These are phyloP conservation scores for Xylaria polymorpha DNA, from an alignment of 2,329 filamentous ascomycete species.

Conservation along the genomic window DNA sequence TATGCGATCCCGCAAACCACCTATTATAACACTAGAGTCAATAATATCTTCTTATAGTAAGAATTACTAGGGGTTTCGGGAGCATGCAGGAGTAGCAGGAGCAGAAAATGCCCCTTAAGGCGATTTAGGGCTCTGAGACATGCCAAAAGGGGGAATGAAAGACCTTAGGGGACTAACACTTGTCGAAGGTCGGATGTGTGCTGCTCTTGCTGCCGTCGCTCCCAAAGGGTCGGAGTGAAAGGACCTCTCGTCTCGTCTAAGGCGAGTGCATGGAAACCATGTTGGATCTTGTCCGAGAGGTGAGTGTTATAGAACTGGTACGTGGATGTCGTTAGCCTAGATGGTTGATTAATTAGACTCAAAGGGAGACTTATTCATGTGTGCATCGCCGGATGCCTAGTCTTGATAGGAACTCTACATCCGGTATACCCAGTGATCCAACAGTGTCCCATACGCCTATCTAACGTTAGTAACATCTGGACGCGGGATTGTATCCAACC, in stretches of 20 bases:
- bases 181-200: conserved; percentile 60
- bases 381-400: conserved; percentile 60
- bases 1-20: conserved; percentile 77
- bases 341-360: not conserved
- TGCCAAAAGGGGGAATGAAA: too few relatives aligned
- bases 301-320: conserved; percentile 66
- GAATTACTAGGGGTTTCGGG: too few relatives aligned
- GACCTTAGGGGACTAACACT: conserved; percentile 51
- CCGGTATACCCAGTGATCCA: conserved; percentile 56
- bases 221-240: conserved; percentile 68
- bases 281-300: conserved; percentile 63
- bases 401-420: conserved; percentile 53
- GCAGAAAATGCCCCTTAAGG: too few relatives aligned
- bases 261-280: conserved; percentile 70
- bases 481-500: not conserved
- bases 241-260: conserved; percentile 66
- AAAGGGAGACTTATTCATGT: conserved; percentile 57
- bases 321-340: conserved; percentile 52
- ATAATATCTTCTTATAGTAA: too few relatives aligned
- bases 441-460: conserved; percentile 64
- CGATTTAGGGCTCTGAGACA: too few relatives aligned
- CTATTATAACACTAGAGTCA: too few relatives aligned
- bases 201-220: conserved; percentile 55
- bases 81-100: too few relatives aligned
- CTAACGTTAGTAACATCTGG: conserved; percentile 31